phyloP scores from a whole-genome alignment of 1,139 yeast species.

The Diutina pseudorugosa region DNA sequence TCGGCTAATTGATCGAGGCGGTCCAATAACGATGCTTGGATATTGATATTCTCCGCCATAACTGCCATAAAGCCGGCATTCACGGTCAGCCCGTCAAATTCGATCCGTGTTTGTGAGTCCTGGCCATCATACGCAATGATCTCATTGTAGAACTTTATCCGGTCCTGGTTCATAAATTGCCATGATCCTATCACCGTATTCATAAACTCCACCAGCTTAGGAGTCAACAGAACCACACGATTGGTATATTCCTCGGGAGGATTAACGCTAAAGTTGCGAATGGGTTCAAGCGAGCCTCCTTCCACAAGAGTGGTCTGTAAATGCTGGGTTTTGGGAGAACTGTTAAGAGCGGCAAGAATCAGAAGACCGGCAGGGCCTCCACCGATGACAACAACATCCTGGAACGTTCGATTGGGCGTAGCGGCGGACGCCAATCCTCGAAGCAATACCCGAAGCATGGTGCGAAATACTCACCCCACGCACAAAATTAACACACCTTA shows the following conservation, averaged over 20 bases:
- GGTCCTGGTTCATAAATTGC: constrained; percentile 51
- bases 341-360: constrained; percentile 64
- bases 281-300: constrained; percentile 45
- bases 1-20: constrained; percentile 39
- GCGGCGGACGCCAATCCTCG: constrained; percentile 7
- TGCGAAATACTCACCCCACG: not conserved
- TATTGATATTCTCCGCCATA: constrained; percentile 81
- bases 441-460: not conserved
- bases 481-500: not conserved
- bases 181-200: constrained; percentile 60
- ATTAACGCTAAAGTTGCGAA: constrained; percentile 35
- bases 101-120: constrained; percentile 53
- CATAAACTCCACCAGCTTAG: constrained; percentile 59
- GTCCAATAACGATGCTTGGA: constrained; percentile 58
- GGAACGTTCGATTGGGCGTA: constrained; percentile 12
- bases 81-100: constrained; percentile 51
- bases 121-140: constrained; percentile 79
- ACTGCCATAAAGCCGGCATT: constrained; percentile 39
- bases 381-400: constrained; percentile 83
- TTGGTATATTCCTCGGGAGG: constrained; percentile 63
- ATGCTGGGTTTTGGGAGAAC: constrained; percentile 47
- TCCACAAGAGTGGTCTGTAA: constrained; percentile 64
- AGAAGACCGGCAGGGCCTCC: constrained; percentile 98
- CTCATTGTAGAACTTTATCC: constrained; percentile 71
- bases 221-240: constrained; percentile 78